Percentiles rank a stretch among this genome's conserved stretches.
Conservation (phyloP, 2,329 filamentous ascomycete genomes). For the Aspergillus tamarii region DNA sequence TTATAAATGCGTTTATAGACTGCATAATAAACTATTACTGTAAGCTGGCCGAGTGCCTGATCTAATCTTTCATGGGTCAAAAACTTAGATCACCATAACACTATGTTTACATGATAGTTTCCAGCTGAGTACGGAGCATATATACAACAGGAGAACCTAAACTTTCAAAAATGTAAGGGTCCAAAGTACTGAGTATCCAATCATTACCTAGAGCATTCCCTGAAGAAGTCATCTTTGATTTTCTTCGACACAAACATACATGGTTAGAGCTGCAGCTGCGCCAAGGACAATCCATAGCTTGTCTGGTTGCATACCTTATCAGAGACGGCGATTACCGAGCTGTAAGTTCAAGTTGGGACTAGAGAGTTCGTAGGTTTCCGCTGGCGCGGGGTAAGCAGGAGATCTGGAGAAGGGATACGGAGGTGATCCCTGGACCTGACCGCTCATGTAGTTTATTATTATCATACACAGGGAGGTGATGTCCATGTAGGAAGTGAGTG, state of each 20-base stretch:
- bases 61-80: too few relatives aligned
- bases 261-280: neutral
- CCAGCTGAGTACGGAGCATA: too few relatives aligned
- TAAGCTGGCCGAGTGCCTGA: too few relatives aligned
- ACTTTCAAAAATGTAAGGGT: neutral
- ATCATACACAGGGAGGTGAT: neutral
- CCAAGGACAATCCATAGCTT: neutral
- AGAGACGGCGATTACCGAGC: constrained; percentile 15
- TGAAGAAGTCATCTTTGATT: neutral
- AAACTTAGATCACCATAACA: too few relatives aligned
- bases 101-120: too few relatives aligned
- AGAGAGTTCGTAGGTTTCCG: constrained; percentile 16
- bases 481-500: neutral
- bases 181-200: neutral
- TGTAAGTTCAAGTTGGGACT: constrained; percentile 1
- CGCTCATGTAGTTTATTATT: neutral
- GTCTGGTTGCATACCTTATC: neutral
- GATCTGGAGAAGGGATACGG: constrained; percentile 10
- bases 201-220: neutral
- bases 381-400: constrained; percentile 9
- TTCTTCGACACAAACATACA: neutral
- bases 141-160: neutral
- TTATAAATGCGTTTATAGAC: too few relatives aligned
- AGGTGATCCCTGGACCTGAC: neutral
- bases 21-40: too few relatives aligned